Evolutionary conservation across 495 filamentous ascomycete genomes (phyloP).

Genomic region (Tuber umbilicatum): DNA sequence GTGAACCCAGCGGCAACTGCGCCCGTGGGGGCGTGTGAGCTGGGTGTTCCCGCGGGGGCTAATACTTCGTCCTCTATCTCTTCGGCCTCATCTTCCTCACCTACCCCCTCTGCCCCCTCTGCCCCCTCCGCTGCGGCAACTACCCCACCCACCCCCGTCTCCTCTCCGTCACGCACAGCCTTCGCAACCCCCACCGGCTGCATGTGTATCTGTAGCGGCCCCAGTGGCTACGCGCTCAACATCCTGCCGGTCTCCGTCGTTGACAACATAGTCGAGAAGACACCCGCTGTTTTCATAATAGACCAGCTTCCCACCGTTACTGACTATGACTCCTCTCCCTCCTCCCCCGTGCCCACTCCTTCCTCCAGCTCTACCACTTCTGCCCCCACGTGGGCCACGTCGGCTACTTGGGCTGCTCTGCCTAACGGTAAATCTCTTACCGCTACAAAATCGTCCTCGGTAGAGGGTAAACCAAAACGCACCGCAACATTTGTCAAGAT

Average conservation of each 20-base stretch:
- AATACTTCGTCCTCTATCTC: neutral
- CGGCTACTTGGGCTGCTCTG: neutral
- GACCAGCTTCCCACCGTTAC: neutral
- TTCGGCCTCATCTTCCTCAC: neutral
- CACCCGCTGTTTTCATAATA: neutral
- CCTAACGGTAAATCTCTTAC: neutral
- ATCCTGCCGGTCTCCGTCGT: constrained; percentile 10
- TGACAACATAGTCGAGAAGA: neutral
- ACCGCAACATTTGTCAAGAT: neutral
- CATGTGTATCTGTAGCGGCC: constrained; percentile 25
- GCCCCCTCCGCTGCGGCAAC: neutral
- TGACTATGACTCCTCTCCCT: neutral
- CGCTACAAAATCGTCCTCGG: neutral
- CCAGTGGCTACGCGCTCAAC: constrained; percentile 23
- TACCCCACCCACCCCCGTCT: too few species aligned
- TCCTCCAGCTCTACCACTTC: neutral
- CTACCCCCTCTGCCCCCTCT: neutral
- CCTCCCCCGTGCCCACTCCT: neutral
- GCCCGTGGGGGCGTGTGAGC: constrained; percentile 11
- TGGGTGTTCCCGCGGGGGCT: neutral
- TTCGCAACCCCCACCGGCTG: constrained; percentile 8
- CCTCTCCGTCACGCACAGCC: neutral
- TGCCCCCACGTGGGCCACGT: too few species aligned
- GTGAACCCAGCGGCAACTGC: neutral
- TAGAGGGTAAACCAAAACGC: neutral